Evolutionary conservation across 805 yeast genomes (phyloP).

Genomic region (Ogataea nonfermentans): DNA sequence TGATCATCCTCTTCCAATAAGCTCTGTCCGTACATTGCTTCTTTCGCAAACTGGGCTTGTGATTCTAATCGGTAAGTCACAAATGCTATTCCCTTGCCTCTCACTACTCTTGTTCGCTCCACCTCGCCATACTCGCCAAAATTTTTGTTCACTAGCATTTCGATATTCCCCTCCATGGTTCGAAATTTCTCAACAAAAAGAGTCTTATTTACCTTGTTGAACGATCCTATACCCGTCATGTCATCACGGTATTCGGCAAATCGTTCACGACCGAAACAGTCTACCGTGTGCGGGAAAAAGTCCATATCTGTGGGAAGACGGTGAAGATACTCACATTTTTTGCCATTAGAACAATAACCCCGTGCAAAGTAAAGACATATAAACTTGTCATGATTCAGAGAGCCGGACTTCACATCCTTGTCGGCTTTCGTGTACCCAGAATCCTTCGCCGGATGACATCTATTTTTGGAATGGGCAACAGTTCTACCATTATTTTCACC

Average conservation of each 20-base stretch:
- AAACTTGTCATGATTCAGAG: conserved; percentile 36
- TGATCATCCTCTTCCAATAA: conserved; percentile 47
- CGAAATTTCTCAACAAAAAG: conserved; percentile 66
- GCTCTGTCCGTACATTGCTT: conserved; percentile 86
- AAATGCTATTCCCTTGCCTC: conserved; percentile 70
- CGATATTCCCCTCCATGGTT: conserved; percentile 38
- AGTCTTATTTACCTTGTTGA: conserved; percentile 66
- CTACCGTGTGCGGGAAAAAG: conserved; percentile 58
- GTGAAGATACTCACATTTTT: conserved; percentile 73
- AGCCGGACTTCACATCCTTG: conserved; percentile 34
- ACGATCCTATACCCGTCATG: conserved; percentile 91
- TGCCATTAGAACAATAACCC: conserved; percentile 82
- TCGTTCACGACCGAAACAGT: conserved; percentile 92
- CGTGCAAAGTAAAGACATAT: conserved; percentile 85
- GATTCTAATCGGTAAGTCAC: conserved; percentile 65
- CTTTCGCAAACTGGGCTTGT: conserved; percentile 92
- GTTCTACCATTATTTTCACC: conserved; percentile 53
- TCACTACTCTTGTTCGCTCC: conserved; percentile 60
- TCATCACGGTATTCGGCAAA: conserved; percentile 82
- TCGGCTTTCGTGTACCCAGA: conserved; percentile 76
- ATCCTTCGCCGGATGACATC: conserved; percentile 60
- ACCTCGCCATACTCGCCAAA: conserved; percentile 79
- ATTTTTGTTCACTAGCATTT: conserved; percentile 41
- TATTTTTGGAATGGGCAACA: conserved; percentile 48
- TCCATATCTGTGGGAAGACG: conserved; percentile 68